These are phyloP conservation scores for Aspergillus calidoustus DNA, from an alignment of 2,329 filamentous ascomycete genomes.

Conservation along the genomic window DNA sequence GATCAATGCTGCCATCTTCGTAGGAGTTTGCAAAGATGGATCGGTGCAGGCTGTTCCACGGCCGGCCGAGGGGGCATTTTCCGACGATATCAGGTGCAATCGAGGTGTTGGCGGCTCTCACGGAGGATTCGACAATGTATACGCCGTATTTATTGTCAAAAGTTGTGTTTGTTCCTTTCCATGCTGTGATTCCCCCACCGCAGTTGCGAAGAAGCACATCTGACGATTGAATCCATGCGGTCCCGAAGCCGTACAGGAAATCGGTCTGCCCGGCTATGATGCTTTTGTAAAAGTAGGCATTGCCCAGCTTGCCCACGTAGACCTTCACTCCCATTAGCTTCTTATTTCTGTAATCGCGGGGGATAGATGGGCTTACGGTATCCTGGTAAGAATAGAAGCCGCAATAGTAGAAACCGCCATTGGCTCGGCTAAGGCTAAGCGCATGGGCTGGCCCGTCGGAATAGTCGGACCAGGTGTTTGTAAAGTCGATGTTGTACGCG, in stretches of 20 bases:
- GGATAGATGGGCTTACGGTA: slow-evolving; percentile 48
- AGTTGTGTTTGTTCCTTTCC: slow-evolving; percentile 71
- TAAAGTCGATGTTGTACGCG: slow-evolving; percentile 69
- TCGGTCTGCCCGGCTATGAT: slow-evolving; percentile 69
- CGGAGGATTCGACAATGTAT: slow-evolving; percentile 62
- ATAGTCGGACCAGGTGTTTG: slow-evolving; percentile 61
- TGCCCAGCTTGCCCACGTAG: slow-evolving; percentile 69
- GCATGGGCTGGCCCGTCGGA: slow-evolving; percentile 64
- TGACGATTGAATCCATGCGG: slow-evolving; percentile 62
- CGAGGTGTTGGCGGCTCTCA: slow-evolving; percentile 60
- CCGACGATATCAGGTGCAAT: slow-evolving; percentile 45
- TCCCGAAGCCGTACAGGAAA: slow-evolving; percentile 72
- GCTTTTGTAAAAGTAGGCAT: slow-evolving; percentile 65
- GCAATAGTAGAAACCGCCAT: slow-evolving; percentile 69
- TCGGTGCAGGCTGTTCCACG: slow-evolving; percentile 64
- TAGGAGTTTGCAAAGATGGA: slow-evolving; percentile 62
- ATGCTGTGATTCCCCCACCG: slow-evolving; percentile 70
- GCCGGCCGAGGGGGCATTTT: slow-evolving; percentile 63
- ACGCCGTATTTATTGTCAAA: slow-evolving; percentile 70
- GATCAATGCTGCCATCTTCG: slow-evolving; percentile 58
- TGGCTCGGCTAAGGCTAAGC: slow-evolving; percentile 64
- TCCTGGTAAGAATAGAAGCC: slow-evolving; percentile 72
- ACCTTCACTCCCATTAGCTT: slow-evolving; percentile 37
- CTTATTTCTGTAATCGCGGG: neutral
- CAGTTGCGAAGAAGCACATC: slow-evolving; percentile 62